Conservation (phyloP, 1,284 basidiomycete genomes). For the Anthracocystis setariae region DNA sequence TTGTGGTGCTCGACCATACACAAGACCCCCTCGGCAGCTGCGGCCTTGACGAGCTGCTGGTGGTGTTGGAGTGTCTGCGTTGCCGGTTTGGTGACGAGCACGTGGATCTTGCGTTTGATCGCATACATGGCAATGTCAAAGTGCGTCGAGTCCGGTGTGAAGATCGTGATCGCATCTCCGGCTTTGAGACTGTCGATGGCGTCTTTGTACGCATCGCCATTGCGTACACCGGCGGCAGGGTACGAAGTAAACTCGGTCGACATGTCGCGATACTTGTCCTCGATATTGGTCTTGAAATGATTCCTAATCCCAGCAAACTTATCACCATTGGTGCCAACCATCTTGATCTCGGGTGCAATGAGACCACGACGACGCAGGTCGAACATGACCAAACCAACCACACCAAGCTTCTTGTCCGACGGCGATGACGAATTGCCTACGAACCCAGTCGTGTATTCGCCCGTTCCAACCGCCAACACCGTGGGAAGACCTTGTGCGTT, state of each 20-base stretch:
- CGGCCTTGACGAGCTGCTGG: conserved; percentile 78
- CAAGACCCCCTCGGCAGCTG: conserved; percentile 80
- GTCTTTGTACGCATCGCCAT: conserved; percentile 84
- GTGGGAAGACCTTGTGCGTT: conserved; percentile 29
- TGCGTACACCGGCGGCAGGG: conserved; percentile 76
- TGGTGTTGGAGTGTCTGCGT: conserved; percentile 86
- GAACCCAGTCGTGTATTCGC: conserved; percentile 84
- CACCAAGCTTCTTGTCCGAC: conserved; percentile 88
- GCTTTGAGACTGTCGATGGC: conserved; percentile 83
- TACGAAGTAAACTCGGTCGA: conserved; percentile 83
- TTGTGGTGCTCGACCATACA: conserved; percentile 87
- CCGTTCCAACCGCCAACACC: conserved; percentile 44
- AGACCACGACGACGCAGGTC: conserved; percentile 86
- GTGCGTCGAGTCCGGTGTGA: conserved; percentile 82
- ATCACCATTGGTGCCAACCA: conserved; percentile 83
- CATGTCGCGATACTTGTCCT: conserved; percentile 83
- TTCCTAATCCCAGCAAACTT: conserved; percentile 85
- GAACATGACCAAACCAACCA: conserved; percentile 88
- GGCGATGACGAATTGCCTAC: conserved; percentile 87
- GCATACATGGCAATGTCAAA: conserved; percentile 85
- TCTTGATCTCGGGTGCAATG: conserved; percentile 75
- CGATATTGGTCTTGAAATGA: conserved; percentile 85
- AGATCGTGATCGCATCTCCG: conserved; percentile 87
- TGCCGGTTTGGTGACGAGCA: conserved; percentile 90
- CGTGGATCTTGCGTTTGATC: conserved; percentile 83